Base-by-base conservation (phyloP, 2,329 filamentous ascomycete species). In the Xylaria arbuscula region DNA sequence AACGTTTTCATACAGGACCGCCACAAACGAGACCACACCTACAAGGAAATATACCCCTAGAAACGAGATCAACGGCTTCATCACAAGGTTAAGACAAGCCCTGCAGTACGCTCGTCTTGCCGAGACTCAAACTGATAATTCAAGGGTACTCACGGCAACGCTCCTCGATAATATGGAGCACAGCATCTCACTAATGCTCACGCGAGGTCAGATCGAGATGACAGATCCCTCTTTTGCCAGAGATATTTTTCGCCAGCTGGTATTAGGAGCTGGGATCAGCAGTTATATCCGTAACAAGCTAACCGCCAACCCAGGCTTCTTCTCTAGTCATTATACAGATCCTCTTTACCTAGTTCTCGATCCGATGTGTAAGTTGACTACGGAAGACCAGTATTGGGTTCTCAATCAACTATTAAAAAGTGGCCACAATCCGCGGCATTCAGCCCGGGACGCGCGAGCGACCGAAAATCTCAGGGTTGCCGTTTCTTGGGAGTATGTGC, bases 91-190 rank as follows among this genome's bases (percentile, higher is more conserved):
- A 8, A 65, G 45, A 17, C 34, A 65, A 60, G 54, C 24, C 36
- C 48, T 65, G 15, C 54, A 42, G 47, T 65, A 65, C 62, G 62
- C 62, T 47, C 54, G 54, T 36, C 62, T 59, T 32, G 47, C 62
- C 54, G 62, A 58, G 13, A 54, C 11, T 24, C 55, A 47, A 48
- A 55, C 19, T 59, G 62, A 51, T 53, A 59, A 55, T 42, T 65
- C 62, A 15, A 32, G 7, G 55, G 24, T 34, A 47, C 45, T 65
- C 19, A 59, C 48, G 15, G 62, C 55, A 60, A 55, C 54, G 36
- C 62, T 65, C 17, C 48, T 66, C 8, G 63, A 66, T 32, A 60
- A 66, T n/a, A 59, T 66, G 56, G 56, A 66, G 38, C 48, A 55
- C 22, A 40, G 28, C 28, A 59, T 65, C 45, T 34, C 55, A 10